Base-by-base conservation (phyloP, 331 rosid genomes). In the Rhamnella rubrinervis region DNA sequence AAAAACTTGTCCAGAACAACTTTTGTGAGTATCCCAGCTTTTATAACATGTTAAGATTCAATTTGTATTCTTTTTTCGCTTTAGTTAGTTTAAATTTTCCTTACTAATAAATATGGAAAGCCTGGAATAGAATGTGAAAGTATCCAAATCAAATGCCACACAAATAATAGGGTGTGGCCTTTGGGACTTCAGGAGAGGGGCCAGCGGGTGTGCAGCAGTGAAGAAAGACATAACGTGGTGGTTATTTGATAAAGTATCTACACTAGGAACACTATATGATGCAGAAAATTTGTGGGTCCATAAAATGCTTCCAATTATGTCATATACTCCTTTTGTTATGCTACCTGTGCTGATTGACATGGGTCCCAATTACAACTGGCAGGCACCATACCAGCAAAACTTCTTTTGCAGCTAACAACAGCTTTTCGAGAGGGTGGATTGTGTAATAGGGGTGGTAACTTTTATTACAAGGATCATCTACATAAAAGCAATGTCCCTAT, bases 331-430 rank as follows among this genome's bases (percentile, higher is more conserved):
- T 6, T 18, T 52, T 50, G 28, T 16, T 25, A 28, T 21, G 2
- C 18, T 19, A 50, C 19, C 18, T 28, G 47, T 57, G 50, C 49
- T 59, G 57, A 26, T 44, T 51, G 65, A 38, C 49, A 47, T 49
- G 40, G 28, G 68, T 28, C 59, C 58, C 50, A n/a, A 61, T 71
- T 47, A 18, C 61, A 71, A 52, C 73, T 75, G 71, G 73, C 77
- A 95, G 99, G 99, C 67, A 95, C 99, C 39, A 80, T 95, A 80
- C 99, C 99, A 0, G 90, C 96, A 66, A 95, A 95, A 80, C 96
- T 95, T 75, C 17, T 95, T 66, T 74, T 91, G 81, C 99, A 95
- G 85, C 93, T 95, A 69, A 87, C 97, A n/a, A 82, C 99, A 18
- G 99, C 97, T 67, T 95, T 95, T 75, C 89, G 92, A 68, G 97